These are phyloP conservation scores for Bullera alba DNA, from an alignment of 768 basidiomycete genomes.

Conservation along the genomic window DNA sequence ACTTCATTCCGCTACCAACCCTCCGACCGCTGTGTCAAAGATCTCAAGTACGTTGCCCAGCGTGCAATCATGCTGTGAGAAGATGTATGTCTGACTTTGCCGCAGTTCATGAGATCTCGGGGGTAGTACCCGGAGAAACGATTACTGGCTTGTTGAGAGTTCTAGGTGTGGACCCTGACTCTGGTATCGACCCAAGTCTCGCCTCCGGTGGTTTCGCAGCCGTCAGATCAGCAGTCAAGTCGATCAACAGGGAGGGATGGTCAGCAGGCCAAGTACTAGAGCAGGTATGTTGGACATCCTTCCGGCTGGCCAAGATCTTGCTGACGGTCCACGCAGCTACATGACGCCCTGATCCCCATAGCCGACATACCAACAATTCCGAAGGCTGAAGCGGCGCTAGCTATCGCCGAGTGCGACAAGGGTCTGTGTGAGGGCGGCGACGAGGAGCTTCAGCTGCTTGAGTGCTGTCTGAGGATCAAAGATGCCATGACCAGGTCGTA, in stretches of 20 bases:
- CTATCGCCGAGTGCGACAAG: conserved; percentile 92
- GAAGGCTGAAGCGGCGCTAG: conserved; percentile 71
- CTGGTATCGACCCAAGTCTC: conserved; percentile 31
- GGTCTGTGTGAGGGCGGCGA: conserved; percentile 92
- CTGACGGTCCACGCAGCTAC: conserved; percentile 55
- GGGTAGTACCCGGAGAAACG: conserved; percentile 73
- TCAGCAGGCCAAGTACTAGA: conserved; percentile 80
- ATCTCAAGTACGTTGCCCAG: conserved; percentile 51
- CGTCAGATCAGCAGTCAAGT: conserved; percentile 57
- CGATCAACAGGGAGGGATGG: conserved; percentile 78
- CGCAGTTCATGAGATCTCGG: conserved; percentile 84
- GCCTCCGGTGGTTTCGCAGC: conserved; percentile 51
- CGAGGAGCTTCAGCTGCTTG: conserved; percentile 89
- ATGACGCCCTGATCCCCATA: conserved; percentile 80
- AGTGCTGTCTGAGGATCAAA: conserved; percentile 72
- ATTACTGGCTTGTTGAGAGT: conserved; percentile 63
- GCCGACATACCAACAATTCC: conserved; percentile 70
- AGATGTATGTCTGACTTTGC: neutral
- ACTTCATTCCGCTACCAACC: conserved; percentile 64
- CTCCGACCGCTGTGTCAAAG: conserved; percentile 67
- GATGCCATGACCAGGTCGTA: conserved; percentile 50
- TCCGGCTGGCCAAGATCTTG: neutral
- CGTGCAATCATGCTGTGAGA: neutral
- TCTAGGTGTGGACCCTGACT: conserved; percentile 62
- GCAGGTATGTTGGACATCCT: conserved; percentile 57